Percentiles rank a stretch among this genome's conserved stretches.
phyloP scores from a whole-genome alignment of 2,329 filamentous ascomycete genomes.

The Penicillium expansum region DNA sequence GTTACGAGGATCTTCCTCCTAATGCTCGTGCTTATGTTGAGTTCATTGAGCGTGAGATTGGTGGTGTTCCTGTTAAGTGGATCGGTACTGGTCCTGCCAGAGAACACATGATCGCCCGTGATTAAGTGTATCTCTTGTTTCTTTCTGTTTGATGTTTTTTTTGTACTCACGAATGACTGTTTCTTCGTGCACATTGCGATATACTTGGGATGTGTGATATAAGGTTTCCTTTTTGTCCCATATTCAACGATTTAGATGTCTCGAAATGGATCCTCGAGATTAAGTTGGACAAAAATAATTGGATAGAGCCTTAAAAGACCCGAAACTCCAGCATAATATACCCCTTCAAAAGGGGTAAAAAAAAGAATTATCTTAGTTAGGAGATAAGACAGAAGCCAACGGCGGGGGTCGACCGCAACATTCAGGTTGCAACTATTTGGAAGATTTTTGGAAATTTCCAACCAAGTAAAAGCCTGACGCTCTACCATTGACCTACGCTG shows the following conservation, averaged over 20 bases:
- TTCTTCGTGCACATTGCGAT: constrained; percentile 14
- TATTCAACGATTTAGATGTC: constrained; percentile 17
- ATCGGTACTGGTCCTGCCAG: constrained; percentile 62
- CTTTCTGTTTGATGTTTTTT: constrained; percentile 3
- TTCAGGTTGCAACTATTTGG: too few relatives aligned
- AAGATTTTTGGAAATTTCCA: too few relatives aligned
- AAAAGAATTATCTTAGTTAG: too few relatives aligned
- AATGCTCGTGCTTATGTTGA: constrained; percentile 61
- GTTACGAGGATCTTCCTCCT: constrained; percentile 56
- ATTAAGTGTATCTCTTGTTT: constrained; percentile 18
- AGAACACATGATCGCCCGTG: constrained; percentile 60
- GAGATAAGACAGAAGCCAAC: too few relatives aligned
- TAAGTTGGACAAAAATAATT: too few relatives aligned
- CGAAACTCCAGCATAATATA: too few relatives aligned
- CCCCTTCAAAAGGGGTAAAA: too few relatives aligned
- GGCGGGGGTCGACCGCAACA: too few relatives aligned
- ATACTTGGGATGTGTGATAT: constrained; percentile 21
- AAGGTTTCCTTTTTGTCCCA: constrained; percentile 13
- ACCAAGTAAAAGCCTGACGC: too few relatives aligned
- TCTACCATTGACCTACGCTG: too few relatives aligned
- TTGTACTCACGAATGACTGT: constrained; percentile 5
- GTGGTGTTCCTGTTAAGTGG: constrained; percentile 59
- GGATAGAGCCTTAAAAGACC: too few relatives aligned
- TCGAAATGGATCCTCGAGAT: constrained; percentile 12
- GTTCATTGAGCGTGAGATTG: constrained; percentile 58